phyloP scores from a whole-genome alignment of 2,329 filamentous ascomycete genomes.

The Nemania sp. region DNA sequence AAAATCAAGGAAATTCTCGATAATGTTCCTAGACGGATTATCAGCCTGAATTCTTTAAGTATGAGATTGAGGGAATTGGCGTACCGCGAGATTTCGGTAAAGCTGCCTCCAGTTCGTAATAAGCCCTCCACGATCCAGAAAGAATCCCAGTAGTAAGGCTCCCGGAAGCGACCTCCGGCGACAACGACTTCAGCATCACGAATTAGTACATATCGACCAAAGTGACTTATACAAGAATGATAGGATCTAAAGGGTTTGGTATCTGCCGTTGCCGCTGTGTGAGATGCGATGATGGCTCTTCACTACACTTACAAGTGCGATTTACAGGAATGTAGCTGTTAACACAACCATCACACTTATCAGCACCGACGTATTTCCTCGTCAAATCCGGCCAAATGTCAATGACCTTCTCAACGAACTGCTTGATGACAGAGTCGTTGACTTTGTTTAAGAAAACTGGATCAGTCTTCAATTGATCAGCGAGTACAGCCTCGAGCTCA shows the following conservation, averaged over 20 bases:
- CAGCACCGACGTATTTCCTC: constrained; percentile 56
- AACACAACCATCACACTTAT: constrained; percentile 61
- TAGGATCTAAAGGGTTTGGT: not conserved
- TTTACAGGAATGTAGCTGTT: constrained; percentile 68
- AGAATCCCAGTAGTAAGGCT: constrained; percentile 73
- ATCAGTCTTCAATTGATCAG: constrained; percentile 56
- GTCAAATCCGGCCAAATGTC: constrained; percentile 72
- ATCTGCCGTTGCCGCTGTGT: not conserved
- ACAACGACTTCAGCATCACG: constrained; percentile 54
- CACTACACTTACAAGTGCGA: constrained; percentile 50
- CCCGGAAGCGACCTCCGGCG: constrained; percentile 70
- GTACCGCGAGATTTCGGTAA: constrained; percentile 60
- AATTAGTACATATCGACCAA: constrained; percentile 1
- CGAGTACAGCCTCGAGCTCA: constrained; percentile 60
- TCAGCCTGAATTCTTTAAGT: constrained; percentile 1
- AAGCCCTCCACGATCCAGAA: constrained; percentile 71
- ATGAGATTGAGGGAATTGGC: not conserved
- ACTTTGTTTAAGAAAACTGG: constrained; percentile 61
- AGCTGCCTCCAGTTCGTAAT: constrained; percentile 65
- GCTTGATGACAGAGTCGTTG: constrained; percentile 58
- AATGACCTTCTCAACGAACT: constrained; percentile 67
- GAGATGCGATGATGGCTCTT: not conserved
- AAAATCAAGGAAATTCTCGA: constrained; percentile 71
- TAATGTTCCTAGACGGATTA: constrained; percentile 53
- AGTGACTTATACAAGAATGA: not conserved